Evolutionary conservation across 495 filamentous ascomycete species (phyloP).

Genomic region (Penicillium arizonense): DNA sequence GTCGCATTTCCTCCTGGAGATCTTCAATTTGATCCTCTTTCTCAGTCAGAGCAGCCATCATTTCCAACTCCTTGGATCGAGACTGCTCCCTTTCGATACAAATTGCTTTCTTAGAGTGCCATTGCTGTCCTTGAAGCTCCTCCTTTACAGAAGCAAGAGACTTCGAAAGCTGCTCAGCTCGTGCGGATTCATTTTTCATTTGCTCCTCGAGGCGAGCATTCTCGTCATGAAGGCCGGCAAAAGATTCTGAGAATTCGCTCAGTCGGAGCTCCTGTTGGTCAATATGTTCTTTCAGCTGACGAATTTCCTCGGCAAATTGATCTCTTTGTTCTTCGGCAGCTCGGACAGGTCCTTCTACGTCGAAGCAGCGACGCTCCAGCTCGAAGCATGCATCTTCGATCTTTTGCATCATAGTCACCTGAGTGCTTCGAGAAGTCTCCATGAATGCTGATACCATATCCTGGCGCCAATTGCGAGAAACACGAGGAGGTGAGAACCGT

Average conservation of each 20-base stretch:
- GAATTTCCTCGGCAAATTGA: constrained; percentile 23
- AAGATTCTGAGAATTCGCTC: constrained; percentile 17
- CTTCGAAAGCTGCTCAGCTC: constrained; percentile 28
- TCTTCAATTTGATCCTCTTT: constrained; percentile 47
- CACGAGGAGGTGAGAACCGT: constrained; percentile 1
- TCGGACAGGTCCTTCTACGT: constrained; percentile 47
- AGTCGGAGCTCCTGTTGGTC: constrained; percentile 24
- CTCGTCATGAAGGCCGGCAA: constrained; percentile 27
- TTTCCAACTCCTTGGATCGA: constrained; percentile 39
- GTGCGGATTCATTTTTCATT: constrained; percentile 21
- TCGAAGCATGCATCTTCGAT: constrained; percentile 53
- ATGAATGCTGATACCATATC: constrained; percentile 35
- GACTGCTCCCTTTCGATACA: constrained; percentile 27
- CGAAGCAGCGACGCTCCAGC: constrained; percentile 52
- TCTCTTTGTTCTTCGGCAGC: constrained; percentile 43
- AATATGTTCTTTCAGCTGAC: constrained; percentile 9
- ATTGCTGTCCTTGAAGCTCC: constrained; percentile 29
- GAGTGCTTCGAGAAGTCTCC: constrained; percentile 31
- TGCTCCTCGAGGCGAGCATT: constrained; percentile 30
- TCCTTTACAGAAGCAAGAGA: constrained; percentile 21
- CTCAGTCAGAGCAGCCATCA: constrained; percentile 43
- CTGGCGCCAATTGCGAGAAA: constrained; percentile 44
- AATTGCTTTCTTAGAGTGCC: constrained; percentile 19
- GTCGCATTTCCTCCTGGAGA: constrained; percentile 24
- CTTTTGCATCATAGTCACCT: constrained; percentile 43